Conservation (phyloP, 164 flowering plant genomes). For the Vitis vinifera region ASM3070453v1 NC_081812.1:11986001-11986500, state of each 20-base stretch:
- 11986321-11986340: background rate
- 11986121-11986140: no score
- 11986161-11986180: background rate
- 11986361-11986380: background rate
- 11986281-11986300: background rate
- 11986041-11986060: no score
- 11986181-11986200: background rate
- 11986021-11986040: no score
- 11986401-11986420: background rate
- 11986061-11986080: no score
- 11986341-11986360: background rate
- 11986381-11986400: background rate
- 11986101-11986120: no score
- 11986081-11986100: no score
- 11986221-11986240: background rate
- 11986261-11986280: background rate
- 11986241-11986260: background rate
- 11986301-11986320: background rate
- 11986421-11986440: background rate
- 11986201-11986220: background rate
- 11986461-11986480: slow-evolving; percentile 55
- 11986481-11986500: slow-evolving; percentile 50
- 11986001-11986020: no score
- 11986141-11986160: no score
- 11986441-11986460: slow-evolving; percentile 64